Percentiles rank a stretch among this genome's conserved stretches.
phyloP scores from a whole-genome alignment of 2,329 filamentous ascomycete species.

The Fusarium scirpi region DNA sequence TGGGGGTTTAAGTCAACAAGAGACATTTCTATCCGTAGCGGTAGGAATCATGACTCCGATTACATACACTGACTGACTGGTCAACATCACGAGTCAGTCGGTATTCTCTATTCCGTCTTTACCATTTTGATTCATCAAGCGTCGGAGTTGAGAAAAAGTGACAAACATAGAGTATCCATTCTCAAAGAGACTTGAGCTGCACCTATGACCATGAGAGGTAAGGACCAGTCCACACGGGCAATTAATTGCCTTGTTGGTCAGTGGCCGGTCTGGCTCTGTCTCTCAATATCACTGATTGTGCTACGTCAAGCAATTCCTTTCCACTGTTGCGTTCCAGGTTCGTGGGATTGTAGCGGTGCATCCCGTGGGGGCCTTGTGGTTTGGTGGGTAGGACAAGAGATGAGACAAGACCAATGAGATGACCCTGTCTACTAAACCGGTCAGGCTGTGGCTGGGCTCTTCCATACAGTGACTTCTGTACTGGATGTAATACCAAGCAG shows the following conservation, averaged over 20 bases:
- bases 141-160: neutral
- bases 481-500: neutral
- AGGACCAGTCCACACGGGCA: neutral
- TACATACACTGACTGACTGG: neutral
- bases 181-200: conserved; percentile 5
- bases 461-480: neutral
- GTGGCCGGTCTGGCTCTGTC: neutral
- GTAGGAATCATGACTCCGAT: neutral
- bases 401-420: conserved; percentile 16
- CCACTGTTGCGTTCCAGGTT: conserved; percentile 37
- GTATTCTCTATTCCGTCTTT: neutral
- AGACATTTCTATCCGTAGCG: conserved; percentile 13
- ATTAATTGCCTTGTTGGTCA: neutral
- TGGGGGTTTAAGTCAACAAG: conserved; percentile 2
- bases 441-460: neutral
- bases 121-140: neutral
- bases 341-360: conserved; percentile 36
- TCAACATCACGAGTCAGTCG: conserved; percentile 4
- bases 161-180: conserved; percentile 1
- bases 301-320: conserved; percentile 28
- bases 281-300: neutral
- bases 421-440: neutral
- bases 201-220: conserved; percentile 9
- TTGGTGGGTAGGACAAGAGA: conserved; percentile 15
- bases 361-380: conserved; percentile 3